These are phyloP conservation scores for Apiospora saccharicola DNA, from an alignment of 2,329 filamentous ascomycete genomes.

Conservation along the genomic window DNA sequence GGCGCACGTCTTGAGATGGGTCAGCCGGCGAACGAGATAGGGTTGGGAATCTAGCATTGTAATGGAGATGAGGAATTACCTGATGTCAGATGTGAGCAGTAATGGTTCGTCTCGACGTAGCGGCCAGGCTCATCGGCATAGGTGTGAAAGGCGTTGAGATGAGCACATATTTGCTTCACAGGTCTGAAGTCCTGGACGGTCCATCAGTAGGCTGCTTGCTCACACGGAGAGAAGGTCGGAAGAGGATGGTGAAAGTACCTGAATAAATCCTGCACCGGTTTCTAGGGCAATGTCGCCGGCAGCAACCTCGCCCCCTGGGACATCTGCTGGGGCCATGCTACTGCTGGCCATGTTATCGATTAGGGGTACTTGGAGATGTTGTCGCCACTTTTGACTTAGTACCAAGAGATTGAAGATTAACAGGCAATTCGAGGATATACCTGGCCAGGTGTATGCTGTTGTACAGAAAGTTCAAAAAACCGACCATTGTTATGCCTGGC, in stretches of 20 bases:
- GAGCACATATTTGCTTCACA: constrained; percentile 78
- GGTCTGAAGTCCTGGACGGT: constrained; percentile 68
- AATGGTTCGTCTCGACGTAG: constrained; percentile 81
- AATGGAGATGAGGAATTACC: constrained; percentile 40
- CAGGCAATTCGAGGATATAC: background rate
- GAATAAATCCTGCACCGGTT: constrained; percentile 65
- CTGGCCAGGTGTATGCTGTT: background rate
- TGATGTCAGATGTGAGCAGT: constrained; percentile 79
- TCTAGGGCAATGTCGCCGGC: constrained; percentile 66
- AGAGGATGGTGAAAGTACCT: constrained; percentile 48
- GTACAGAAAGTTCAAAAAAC: background rate
- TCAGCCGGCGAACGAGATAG: too few relatives aligned
- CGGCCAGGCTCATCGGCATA: constrained; percentile 77
- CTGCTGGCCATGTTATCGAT: constrained; percentile 25
- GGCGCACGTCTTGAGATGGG: constrained; percentile 68
- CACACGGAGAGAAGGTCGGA: background rate
- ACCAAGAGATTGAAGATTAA: background rate
- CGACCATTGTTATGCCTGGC: background rate
- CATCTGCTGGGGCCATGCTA: constrained; percentile 33
- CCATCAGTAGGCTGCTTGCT: background rate
- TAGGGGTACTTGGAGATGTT: background rate
- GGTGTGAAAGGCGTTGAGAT: constrained; percentile 86
- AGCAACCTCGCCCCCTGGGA: constrained; percentile 58
- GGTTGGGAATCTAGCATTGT: too few relatives aligned
- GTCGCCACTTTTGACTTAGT: too few relatives aligned